Evolutionary conservation across 176 grass and related monocot species (phyloP), one percentile per base, ranked within the genome.

Genomic region (Canna indica): DNA sequence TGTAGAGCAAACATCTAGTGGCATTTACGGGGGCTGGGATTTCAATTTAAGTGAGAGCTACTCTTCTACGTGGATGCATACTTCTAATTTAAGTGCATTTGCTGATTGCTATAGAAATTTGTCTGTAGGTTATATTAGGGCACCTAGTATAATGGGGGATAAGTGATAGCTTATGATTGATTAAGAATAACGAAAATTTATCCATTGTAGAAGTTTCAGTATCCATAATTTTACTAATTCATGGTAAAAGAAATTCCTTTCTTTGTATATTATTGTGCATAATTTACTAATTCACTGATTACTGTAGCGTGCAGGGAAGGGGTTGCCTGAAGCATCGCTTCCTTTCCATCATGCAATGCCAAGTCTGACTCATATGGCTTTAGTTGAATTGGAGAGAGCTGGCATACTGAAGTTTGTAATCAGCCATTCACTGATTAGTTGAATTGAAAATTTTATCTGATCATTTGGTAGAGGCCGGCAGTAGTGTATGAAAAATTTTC

Each of bases 1-100:
- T 85, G 80, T 86, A 96, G 93, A 96, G 93, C 82, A 96, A 91
- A 81, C 88, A 96, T 89, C 80, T 96, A 72, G 88, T 96, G 70
- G 88, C 85, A 65, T 96, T 96, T 79, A 96, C 93, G 6, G 93
- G 93, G 70, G 93, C 93, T 48, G 88, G 93, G 34, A 96, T 96
- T 88, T 96, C 93, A 81, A 96, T 88, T 20, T 3, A 52, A 18
- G 5, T 54, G 17, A 54, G 22, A 54, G 22, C 50, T 54, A 54
- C 0, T n/a, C 50, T 54, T 18, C n/a, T n/a, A n/a, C 8, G 5
- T 54, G 50, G 22, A 6, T 54, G 17, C 22, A 24, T 7, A 54
- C 50, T 54, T n/a, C 22, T 54, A 25, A 54, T 7, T n/a, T 1
- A 54, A 7, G 6, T 54, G 20, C 20, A 54, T 20, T n/a, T 54